Evolutionary conservation across 2,329 filamentous ascomycete genomes (phyloP), one percentile per base, ranked within the genome.

Genomic region (Xylariomycetidae sp.): DNA sequence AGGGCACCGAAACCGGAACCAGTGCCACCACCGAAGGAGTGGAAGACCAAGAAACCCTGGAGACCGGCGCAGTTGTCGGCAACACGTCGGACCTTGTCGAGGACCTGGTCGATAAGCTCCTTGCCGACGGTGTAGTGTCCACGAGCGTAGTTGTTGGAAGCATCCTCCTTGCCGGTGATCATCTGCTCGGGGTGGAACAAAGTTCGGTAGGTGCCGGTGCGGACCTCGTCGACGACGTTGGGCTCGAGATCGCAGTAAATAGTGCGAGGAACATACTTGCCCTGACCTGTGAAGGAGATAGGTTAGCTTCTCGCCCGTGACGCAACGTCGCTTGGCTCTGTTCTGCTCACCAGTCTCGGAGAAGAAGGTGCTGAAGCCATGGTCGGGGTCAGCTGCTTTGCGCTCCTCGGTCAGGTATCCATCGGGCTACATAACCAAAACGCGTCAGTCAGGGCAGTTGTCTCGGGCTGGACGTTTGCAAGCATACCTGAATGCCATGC

Each of bases 211-310:
- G 87, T 68, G 61, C 92, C 92, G 56, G 89, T 96, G 72, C 92
- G 89, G 70, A 96, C 92, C 74, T 96, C 92, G 61, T 98, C 92
- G 73, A 98, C 82, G 59, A 96, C 92, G 61, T 96, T 96, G 73
- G 92, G 92, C 76, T 98, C 92, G 62, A 98, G 85, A 84, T 98
- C 92, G 75, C 83, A 87, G 81, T 96, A 96, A 72, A 98, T 96
- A 63, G 92, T 92, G 60, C 92, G 88, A 56, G 90, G 92, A 50
- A 98, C 92, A 62, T 96, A 96, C 75, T 96, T 96, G 70, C 92
- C 92, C 72, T 95, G 82, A 60, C 90, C 90, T 96, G 43, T 32
- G 46, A 22, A 7, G 7, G 14, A 29, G 13, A 29, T 12, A 29
- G 26, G 6, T 14, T 10, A 17, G 8, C 26, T 29, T 13, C 6